Percentiles rank a stretch among this genome's conserved stretches.
Evolutionary conservation across 2,329 filamentous ascomycete species (phyloP).

Genomic region (Albifimbria verrucaria): DNA sequence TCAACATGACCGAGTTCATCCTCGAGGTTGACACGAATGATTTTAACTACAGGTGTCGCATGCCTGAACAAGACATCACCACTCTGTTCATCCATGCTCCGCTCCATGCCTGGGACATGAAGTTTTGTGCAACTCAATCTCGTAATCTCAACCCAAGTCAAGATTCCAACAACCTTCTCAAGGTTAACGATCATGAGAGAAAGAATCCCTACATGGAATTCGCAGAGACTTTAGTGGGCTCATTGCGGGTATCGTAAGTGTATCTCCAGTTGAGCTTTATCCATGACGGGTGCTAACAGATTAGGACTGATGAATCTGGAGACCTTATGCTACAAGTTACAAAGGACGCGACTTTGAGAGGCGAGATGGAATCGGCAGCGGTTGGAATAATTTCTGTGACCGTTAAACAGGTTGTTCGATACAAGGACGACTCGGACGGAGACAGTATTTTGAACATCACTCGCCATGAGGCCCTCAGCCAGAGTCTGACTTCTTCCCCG

Average conservation of each 20-base stretch:
- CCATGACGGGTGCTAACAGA: not conserved
- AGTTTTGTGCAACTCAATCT: not conserved
- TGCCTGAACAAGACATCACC: not conserved
- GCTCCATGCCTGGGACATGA: not conserved
- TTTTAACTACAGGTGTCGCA: not conserved
- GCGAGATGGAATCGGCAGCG: not conserved
- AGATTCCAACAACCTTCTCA: no score
- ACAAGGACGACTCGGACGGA: not conserved
- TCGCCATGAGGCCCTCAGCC: not conserved
- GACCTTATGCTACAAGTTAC: not conserved
- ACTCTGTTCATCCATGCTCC: not conserved
- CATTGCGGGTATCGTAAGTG: not conserved
- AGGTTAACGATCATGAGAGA: no score
- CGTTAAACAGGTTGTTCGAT: not conserved
- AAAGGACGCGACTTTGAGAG: not conserved
- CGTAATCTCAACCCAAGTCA: no score
- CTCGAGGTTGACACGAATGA: not conserved
- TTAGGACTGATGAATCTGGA: not conserved
- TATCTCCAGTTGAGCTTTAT: not conserved
- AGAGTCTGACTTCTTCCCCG: not conserved
- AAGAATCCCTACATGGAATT: not conserved
- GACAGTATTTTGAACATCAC: not conserved
- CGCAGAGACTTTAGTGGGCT: not conserved
- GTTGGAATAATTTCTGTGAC: not conserved
- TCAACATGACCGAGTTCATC: not conserved